A percentile compares a stretch with the other conserved stretches of the same genome.
Evolutionary conservation across 129 eudicot species (phyloP).

Genomic region (Pseudognaphalium luteoalbum): DNA sequence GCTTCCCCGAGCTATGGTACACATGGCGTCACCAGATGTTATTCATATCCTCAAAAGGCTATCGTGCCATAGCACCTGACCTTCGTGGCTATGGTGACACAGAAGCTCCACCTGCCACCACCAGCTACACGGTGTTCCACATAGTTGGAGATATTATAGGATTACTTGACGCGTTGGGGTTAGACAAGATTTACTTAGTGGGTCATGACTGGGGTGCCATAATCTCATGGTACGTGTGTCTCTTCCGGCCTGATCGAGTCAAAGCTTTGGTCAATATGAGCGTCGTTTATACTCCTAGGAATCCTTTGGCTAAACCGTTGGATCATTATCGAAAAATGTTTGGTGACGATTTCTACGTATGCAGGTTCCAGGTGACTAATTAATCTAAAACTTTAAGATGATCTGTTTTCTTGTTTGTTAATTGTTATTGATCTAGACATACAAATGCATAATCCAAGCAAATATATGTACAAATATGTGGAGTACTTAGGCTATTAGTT

Average conservation of each 20-base stretch:
- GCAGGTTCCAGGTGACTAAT: conserved; percentile 50
- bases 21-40: conserved; percentile 93
- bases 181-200: conserved; percentile 63
- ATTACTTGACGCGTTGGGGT: conserved; percentile 51
- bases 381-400: too few species aligned
- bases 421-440: too few species aligned
- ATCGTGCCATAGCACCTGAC: conserved; percentile 78
- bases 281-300: conserved; percentile 56
- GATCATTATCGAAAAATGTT: conserved; percentile 35
- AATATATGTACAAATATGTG: too few species aligned
- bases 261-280: conserved; percentile 67
- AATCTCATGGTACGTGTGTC: conserved; percentile 61
- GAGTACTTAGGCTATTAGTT: too few species aligned
- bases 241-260: conserved; percentile 66
- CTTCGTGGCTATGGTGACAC: conserved; percentile 90
- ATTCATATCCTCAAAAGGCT: conserved; percentile 62
- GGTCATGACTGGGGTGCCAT: conserved; percentile 93
- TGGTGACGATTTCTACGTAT: conserved; percentile 63
- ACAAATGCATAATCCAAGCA: too few species aligned
- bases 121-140: conserved; percentile 74
- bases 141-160: conserved; percentile 74
- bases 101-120: conserved; percentile 55
- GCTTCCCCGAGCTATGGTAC: conserved; percentile 94
- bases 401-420: too few species aligned
- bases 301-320: conserved; percentile 55